Evolutionary conservation across 2,329 filamentous ascomycete genomes (phyloP), one percentile per base, ranked within the genome.

Genomic region (Echinosphaeria canescens): DNA sequence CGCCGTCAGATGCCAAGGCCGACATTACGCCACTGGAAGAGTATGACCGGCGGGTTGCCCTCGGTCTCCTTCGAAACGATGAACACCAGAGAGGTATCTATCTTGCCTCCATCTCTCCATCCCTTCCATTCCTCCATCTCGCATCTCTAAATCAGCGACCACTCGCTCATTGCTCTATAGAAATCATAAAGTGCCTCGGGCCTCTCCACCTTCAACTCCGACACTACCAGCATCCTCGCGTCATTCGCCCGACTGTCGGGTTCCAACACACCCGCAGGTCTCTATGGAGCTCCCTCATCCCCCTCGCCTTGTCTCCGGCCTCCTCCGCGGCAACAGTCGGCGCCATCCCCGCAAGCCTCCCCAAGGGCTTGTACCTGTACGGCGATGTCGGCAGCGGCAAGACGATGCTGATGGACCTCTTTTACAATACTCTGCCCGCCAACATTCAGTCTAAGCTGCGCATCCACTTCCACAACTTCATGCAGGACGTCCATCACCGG

Each of bases 401-500:
- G 60, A 98, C 88, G 3, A 98, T 98, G 88, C 59, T 98, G 43
- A 98, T 98, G 88, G 85, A 98, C 45, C 58, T 98, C 26, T 93
- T 95, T 49, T 92, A 84, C 53, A 84, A 95, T 35, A 93, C 85
- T 0, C 56, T 95, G 13, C 88, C 88, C 1, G 47, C 56, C 11
- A 74, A 75, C 31, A 82, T 95, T 35, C 63, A 59, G 30, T 68
- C 70, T 17, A 93, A 92, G 54, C 90, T 75, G 25, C 65, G 88
- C 25, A 93, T 98, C 42, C 88, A 98, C 54, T 98, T 98, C 51
- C 82, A 95, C 56, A 92, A 92, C 48, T 98, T 98, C 56, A 98
- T 98, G 88, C 88, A 95, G 49, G 79, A 91, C 47, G 75, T 95
- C 26, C 88, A 98, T 53, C 81, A 75, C 47, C 65, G 85, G 32